These are phyloP conservation scores for Fagopyrum esculentum DNA, from an alignment of 148 eudicot genomes.

Conservation along the genomic window DNA sequence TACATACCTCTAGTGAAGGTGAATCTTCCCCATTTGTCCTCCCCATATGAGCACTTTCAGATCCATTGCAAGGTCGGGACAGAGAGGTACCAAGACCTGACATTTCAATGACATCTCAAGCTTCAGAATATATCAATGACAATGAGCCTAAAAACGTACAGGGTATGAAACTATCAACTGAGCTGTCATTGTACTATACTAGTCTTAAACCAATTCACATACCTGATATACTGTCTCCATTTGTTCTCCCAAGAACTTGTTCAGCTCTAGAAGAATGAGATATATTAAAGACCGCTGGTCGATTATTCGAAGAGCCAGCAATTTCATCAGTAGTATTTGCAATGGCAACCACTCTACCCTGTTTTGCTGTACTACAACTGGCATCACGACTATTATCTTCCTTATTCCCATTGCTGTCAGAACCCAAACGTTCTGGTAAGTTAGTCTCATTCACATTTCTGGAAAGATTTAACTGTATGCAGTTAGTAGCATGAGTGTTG, in stretches of 20 bases:
- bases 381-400: constrained; percentile 7
- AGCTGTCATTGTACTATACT: background rate
- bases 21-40: constrained; percentile 10
- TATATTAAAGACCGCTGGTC: background rate
- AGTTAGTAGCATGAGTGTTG: constrained; percentile 1
- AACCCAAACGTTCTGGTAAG: background rate
- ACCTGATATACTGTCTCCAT: constrained; percentile 9
- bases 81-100: constrained; percentile 8
- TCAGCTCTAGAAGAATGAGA: constrained; percentile 11
- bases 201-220: constrained; percentile 1
- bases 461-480: constrained; percentile 4
- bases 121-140: background rate
- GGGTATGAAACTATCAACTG: background rate
- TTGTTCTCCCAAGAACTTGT: constrained; percentile 8
- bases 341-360: constrained; percentile 9
- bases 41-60: constrained; percentile 3
- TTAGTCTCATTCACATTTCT: constrained; percentile 12
- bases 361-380: constrained; percentile 1
- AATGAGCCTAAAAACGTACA: background rate
- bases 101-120: background rate
- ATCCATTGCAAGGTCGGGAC: constrained; percentile 9
- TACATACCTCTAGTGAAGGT: constrained; percentile 2
- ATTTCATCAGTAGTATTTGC: constrained; percentile 7
- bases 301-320: constrained; percentile 5
- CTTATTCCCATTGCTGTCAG: constrained; percentile 9